Base-by-base conservation (phyloP, 2,329 filamentous ascomycete genomes). In the Verticillium zaregamsianum region DNA sequence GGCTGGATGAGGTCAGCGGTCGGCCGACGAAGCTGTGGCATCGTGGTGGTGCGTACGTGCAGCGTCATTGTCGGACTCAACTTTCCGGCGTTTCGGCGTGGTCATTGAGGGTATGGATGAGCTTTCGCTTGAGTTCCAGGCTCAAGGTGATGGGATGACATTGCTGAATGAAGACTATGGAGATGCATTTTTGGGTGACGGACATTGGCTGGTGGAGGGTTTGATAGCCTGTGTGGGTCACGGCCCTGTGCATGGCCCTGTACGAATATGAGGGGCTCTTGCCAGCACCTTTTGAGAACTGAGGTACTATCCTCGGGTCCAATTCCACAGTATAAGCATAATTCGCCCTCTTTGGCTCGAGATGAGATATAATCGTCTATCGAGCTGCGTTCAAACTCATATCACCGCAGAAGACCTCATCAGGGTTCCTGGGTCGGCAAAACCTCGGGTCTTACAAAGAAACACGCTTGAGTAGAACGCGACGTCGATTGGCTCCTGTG, bases 21-120 rank as follows among this genome's bases (percentile, higher is more conserved):
- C 20, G 45, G 37, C 49, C 35, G 35, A 9, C 15, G 23, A 12
- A 23, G 20, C 11, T 25, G 4, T 23, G 45, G 45, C n/a, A 23
- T 52, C 2, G 35, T 20, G 20, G 23, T 32, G 32, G 55, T 20
- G 15, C 77, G 66, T 67, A 79, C 79, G 69, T 62, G 72, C 70
- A 40, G 69, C 65, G 25, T 70, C 68, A 8, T 62, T 28, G 49
- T 61, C 45, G 49, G 59, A 14, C 59, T 78, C 71, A 9, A 83
- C 63, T 68, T 79, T 83, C 57, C 80, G 74, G 66, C 71, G 73
- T 64, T 79, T 80, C 61, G 69, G 74, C 12, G 73, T 68, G 39
- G 73, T 67, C 71, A 74, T 73, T 11, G 9, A 59, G 9, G 20
- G 17, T 37, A 7, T 12, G 9, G 45, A 5, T 40, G 37, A 40